Conservation (phyloP, 1,284 basidiomycete genomes). For the Marasmius sp. region DNA sequence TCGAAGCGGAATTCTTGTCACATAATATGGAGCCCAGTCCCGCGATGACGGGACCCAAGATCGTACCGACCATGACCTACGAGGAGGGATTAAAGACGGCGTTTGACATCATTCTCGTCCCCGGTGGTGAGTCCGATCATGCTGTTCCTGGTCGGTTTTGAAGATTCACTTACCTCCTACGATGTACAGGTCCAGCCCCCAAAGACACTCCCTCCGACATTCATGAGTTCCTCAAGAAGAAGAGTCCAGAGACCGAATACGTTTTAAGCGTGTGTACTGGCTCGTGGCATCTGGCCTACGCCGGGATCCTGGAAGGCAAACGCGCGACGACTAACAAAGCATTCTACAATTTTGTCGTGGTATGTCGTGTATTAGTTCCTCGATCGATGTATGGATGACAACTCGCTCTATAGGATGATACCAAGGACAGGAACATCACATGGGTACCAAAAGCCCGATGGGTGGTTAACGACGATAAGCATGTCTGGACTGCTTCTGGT, state of each 20-base stretch:
- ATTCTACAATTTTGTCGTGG: slow-evolving; percentile 16
- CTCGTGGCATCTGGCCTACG: slow-evolving; percentile 24
- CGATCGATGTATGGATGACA: neutral
- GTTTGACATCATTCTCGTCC: slow-evolving; percentile 24
- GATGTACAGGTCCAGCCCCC: neutral
- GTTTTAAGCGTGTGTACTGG: slow-evolving; percentile 25
- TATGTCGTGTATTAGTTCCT: slow-evolving; percentile 1
- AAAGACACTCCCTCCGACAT: slow-evolving; percentile 13
- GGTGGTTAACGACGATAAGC: slow-evolving; percentile 34
- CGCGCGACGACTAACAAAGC: slow-evolving; percentile 27
- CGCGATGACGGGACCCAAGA: slow-evolving; percentile 15
- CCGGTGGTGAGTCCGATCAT: slow-evolving; percentile 19
- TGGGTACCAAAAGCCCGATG: slow-evolving; percentile 39
- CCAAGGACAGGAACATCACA: slow-evolving; percentile 21
- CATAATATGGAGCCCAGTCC: slow-evolving; percentile 19
- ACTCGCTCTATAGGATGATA: slow-evolving; percentile 16
- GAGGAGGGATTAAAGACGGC: slow-evolving; percentile 16
- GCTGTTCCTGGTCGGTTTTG: neutral
- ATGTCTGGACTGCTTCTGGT: slow-evolving; percentile 38
- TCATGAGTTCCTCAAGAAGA: slow-evolving; percentile 21
- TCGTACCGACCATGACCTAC: slow-evolving; percentile 21
- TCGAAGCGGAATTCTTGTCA: slow-evolving; percentile 20
- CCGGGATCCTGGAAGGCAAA: slow-evolving; percentile 25
- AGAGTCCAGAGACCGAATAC: slow-evolving; percentile 21
- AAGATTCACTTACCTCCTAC: neutral